Evolutionary conservation across 2,329 filamentous ascomycete genomes (phyloP), one percentile per base, ranked within the genome.

Genomic region (Xylariales sp.): DNA sequence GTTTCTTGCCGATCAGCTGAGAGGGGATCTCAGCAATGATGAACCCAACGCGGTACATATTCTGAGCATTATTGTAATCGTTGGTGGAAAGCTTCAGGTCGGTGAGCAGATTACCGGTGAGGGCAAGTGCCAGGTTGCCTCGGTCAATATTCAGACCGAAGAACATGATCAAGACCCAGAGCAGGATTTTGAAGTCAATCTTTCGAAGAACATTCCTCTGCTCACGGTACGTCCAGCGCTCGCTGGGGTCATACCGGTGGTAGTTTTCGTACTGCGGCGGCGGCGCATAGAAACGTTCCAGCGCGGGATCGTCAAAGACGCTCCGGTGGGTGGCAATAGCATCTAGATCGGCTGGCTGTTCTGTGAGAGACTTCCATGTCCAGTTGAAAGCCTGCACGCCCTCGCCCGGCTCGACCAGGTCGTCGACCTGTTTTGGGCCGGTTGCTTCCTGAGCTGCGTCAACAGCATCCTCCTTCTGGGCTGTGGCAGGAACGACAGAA

Each of bases 181-280:
- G 56, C 55, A 63, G 60, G 24, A 64, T 64, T 44, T 61, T 62
- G 55, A 53, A 62, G 31, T 62, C 59, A 15, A 60, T 54, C 40
- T 61, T 62, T 15, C 47, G 51, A 10, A 55, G 52, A 2, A 59
- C 56, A 4, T 46, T 42, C n/a, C 49, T 51, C 44, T 62, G 57
- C 33, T 62, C 59, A 17, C 58, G 51, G 46, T 52, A 59, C 0
- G 59, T 60, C 59, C 59, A 61, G 3, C 59, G 56, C 20, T 60
- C 59, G n/a, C 37, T 41, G 12, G 57, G 56, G 29, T 61, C 60
- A 21, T 61, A 62, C 6, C 53, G 55, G 2, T 41, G 31, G 40
- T 44, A 49, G 33, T 65, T 65, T 49, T 64, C 61, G 56, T 60
- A 63, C 33, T 61, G 41, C 0, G 56, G 50, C 24, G 61, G 59